Evolutionary conservation across 352 stramenopile species (phyloP), one percentile per base, ranked within the genome.

Genomic region (Phytophthora fragariaefolia): DNA sequence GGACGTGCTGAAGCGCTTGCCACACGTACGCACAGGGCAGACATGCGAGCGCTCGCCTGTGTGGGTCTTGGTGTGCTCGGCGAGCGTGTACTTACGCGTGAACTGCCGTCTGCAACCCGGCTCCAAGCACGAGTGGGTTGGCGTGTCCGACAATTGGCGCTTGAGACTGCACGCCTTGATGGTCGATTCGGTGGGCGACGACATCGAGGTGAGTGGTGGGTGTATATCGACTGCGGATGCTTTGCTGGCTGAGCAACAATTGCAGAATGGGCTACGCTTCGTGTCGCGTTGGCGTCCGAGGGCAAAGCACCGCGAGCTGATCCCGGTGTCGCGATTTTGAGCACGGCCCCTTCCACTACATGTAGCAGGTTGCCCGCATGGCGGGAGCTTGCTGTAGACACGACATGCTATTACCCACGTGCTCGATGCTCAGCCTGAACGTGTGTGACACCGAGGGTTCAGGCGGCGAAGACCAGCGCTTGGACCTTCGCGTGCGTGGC

Each of bases 71-170:
- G n/a, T 73, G 63, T 90, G 82, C 54, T 88, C 76, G 12, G 63
- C 82, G 66, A 89, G 80, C 28, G 80, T 87, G 58, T 82, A 83
- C 32, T 80, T 83, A 69, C 79, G 79, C 53, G 80, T 79, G 69
- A 87, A 85, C 47, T 71, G 72, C 8, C 71, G 58, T 3, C 57
- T 68, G 59, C 79, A 88, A 24, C 56, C n/a, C 23, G 57, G 32
- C 24, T 74, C 58, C 2, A 59, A 28, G 32, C 74, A 80, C 24
- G 46, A 12, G 48, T 77, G 58, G 30, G 43, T 32, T 7, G 58
- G 18, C 15, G 28, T 30, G 46, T 64, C 59, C 47, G 58, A 17
- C 36, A 69, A 53, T 53, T 69, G 66, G 2, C 66, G 52, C 47
- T 73, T 73, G 38, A 73, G 20, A 15, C 52, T 32, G 40, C 65